Percentiles rank a stretch among this genome's conserved stretches.
Conservation (phyloP, 441 rosid species). For the Theobroma grandiflorum region DNA sequence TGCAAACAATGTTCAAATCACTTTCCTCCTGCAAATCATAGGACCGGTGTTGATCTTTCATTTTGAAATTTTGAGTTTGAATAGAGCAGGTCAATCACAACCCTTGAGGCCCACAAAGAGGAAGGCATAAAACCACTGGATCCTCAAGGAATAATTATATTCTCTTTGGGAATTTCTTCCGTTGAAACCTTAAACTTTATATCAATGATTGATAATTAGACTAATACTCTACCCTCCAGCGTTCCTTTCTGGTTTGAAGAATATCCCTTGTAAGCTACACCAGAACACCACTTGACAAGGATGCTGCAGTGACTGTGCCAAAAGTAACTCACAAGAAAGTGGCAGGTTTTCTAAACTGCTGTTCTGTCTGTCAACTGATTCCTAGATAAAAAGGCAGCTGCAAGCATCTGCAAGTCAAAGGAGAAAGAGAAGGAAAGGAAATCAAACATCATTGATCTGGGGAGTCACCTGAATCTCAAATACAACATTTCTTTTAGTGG, state of each 20-base stretch:
- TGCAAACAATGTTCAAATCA: not conserved
- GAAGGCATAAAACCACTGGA: not conserved
- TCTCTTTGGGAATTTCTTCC: not conserved
- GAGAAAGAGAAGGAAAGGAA: not conserved
- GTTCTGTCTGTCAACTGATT: not conserved
- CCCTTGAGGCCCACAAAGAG: not conserved
- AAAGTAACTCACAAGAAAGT: not conserved
- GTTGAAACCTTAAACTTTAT: constrained; percentile 12
- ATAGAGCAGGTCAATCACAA: not conserved
- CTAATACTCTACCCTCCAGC: not conserved
- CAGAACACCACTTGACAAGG: not conserved
- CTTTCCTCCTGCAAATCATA: not conserved
- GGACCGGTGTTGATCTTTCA: not conserved
- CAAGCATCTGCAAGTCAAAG: constrained; percentile 1
- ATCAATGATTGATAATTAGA: not conserved
- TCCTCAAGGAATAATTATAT: constrained; percentile 14
- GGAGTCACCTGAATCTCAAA: not conserved
- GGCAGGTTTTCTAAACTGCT: not conserved
- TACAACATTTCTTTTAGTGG: not conserved
- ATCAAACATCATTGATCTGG: not conserved
- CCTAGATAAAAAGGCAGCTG: not conserved
- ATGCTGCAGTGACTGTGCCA: not conserved
- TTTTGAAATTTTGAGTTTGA: not conserved
- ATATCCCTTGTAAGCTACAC: not conserved
- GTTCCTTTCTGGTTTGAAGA: not conserved